Conservation (phyloP, 2,329 filamentous ascomycete genomes). For the Ophiostoma pallidulum region DNA sequence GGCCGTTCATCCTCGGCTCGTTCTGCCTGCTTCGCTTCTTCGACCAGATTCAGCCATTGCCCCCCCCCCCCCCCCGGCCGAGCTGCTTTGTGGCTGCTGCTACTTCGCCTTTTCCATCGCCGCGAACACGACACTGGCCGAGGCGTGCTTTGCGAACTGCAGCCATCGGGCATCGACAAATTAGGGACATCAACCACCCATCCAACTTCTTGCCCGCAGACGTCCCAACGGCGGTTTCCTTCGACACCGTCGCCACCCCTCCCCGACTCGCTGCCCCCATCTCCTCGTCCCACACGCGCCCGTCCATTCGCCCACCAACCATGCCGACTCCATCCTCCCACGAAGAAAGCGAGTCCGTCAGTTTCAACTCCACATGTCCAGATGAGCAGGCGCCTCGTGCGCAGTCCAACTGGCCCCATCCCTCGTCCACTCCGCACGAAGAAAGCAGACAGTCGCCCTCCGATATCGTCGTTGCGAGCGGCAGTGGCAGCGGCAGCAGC, state of each 20-base stretch:
- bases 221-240: neutral
- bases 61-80: neutral
- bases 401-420: slow-evolving; percentile 19
- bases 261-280: neutral
- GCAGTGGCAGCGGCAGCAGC: neutral
- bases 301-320: neutral
- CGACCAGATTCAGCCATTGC: neutral
- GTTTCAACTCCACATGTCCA: slow-evolving; percentile 33
- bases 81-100: too few species aligned
- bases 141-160: too few species aligned
- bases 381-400: slow-evolving; percentile 28
- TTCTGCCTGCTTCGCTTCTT: too few species aligned
- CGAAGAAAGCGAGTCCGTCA: slow-evolving; percentile 18
- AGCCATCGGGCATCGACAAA: too few species aligned
- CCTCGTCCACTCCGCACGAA: slow-evolving; percentile 13
- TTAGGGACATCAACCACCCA: too few species aligned
- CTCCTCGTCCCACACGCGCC: neutral
- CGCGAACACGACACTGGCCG: too few species aligned
- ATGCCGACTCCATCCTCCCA: slow-evolving; percentile 20
- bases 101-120: too few species aligned
- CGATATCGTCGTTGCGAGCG: neutral
- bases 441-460: neutral
- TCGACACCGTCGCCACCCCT: too few species aligned
- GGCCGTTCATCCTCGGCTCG: too few species aligned
- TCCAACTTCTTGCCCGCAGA: too few species aligned